Evolutionary conservation across 805 yeast species (phyloP).

Genomic region (Pichia membranifaciens): DNA sequence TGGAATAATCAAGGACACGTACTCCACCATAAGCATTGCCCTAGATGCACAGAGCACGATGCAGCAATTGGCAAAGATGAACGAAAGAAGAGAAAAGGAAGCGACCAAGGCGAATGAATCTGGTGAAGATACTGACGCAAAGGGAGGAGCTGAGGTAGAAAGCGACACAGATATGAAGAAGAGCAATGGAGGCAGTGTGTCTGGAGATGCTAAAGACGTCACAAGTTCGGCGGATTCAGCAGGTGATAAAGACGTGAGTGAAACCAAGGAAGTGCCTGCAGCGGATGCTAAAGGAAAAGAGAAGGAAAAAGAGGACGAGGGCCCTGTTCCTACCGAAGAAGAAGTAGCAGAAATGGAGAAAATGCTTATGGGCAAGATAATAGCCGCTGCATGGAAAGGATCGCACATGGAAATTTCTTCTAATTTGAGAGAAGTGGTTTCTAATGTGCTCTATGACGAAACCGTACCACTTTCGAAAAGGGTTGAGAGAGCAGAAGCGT

Average conservation of each 20-base stretch:
- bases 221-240: too few species aligned
- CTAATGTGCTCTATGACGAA: constrained; percentile 67
- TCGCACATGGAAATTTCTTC: constrained; percentile 81
- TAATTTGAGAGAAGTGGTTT: constrained; percentile 77
- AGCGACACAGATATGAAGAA: background rate
- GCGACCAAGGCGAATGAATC: constrained; percentile 6
- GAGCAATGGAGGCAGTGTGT: background rate
- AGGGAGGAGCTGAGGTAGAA: background rate
- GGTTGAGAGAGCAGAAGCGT: constrained; percentile 70
- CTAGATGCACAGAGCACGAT: constrained; percentile 78
- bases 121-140: background rate
- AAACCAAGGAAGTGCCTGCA: background rate
- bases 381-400: constrained; percentile 94
- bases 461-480: constrained; percentile 54
- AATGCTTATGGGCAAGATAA: constrained; percentile 76
- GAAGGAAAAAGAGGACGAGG: constrained; percentile 20
- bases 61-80: constrained; percentile 69
- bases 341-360: constrained; percentile 72
- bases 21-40: constrained; percentile 75
- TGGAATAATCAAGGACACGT: constrained; percentile 74
- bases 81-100: constrained; percentile 40
- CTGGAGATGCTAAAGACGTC: too few species aligned
- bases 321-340: constrained; percentile 44
- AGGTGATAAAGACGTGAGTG: background rate
- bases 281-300: background rate